Conservation (phyloP, 129 eudicot genomes). For the Tagetes erecta region DNA sequence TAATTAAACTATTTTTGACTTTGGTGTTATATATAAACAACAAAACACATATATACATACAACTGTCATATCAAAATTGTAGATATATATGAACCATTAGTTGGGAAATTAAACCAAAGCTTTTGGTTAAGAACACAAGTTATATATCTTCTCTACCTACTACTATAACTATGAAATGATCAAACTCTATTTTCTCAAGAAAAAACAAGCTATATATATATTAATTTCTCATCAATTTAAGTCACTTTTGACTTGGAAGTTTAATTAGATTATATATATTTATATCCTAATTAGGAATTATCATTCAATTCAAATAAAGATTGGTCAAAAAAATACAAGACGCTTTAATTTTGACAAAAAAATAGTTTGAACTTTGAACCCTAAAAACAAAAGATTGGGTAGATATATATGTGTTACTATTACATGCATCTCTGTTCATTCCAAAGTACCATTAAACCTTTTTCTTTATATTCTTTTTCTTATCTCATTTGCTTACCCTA, state of each 20-base stretch:
- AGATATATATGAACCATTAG: too few relatives aligned
- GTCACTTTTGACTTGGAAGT: too few relatives aligned
- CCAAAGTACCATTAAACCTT: conserved; percentile 10
- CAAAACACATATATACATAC: too few relatives aligned
- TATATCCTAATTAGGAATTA: neutral
- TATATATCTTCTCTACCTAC: neutral
- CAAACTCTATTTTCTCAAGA: neutral
- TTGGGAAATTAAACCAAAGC: too few relatives aligned
- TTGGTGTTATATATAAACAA: too few relatives aligned
- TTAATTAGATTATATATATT: too few relatives aligned
- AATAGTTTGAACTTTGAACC: neutral
- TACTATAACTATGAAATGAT: too few relatives aligned
- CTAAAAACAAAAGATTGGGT: conserved; percentile 1
- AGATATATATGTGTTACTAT: neutral
- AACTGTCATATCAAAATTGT: too few relatives aligned
- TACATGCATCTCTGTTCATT: neutral
- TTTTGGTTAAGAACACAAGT: too few relatives aligned
- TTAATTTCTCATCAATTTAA: too few relatives aligned
- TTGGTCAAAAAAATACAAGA: neutral
- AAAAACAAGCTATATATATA: neutral
- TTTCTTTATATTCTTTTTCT: neutral
- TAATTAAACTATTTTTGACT: too few relatives aligned
- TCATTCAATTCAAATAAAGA: neutral
- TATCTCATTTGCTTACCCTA: neutral
- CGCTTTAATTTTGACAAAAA: neutral